phyloP scores from a whole-genome alignment of 371 early-diverging fungal species.

The Mucor mucedo region DNA sequence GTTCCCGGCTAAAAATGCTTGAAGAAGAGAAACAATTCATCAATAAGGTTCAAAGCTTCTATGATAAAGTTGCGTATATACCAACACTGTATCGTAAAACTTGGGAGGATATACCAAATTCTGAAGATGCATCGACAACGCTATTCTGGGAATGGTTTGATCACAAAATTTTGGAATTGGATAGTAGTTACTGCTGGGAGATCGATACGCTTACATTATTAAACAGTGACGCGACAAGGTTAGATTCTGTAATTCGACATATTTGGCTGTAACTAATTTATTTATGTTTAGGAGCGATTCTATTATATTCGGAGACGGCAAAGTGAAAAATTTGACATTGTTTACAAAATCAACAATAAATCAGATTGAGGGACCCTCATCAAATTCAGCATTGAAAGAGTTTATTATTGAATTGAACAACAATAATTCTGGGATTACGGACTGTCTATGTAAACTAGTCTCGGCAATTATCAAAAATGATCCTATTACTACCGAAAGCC shows the following conservation, averaged over 20 bases:
- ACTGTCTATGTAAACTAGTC: slow-evolving; percentile 38
- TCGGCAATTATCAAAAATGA: slow-evolving; percentile 23
- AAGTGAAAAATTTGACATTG: background rate
- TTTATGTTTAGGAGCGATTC: background rate
- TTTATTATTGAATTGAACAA: slow-evolving; percentile 39
- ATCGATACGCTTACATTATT: slow-evolving; percentile 16
- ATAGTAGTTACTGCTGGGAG: slow-evolving; percentile 38
- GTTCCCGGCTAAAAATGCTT: slow-evolving; percentile 55
- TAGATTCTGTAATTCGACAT: background rate
- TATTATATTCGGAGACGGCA: background rate
- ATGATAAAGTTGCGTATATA: slow-evolving; percentile 32
- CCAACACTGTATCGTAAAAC: slow-evolving; percentile 6
- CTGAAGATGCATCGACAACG: background rate
- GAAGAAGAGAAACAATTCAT: slow-evolving; percentile 55
- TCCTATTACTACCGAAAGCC: background rate
- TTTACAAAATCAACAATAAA: background rate
- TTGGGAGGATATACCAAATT: slow-evolving; percentile 20
- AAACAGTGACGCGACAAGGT: slow-evolving; percentile 11
- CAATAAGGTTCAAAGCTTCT: slow-evolving; percentile 35
- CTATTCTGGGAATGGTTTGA: slow-evolving; percentile 52
- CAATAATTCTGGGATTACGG: slow-evolving; percentile 50
- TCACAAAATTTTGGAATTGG: slow-evolving; percentile 44
- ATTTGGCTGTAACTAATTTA: background rate
- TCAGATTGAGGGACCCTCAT: background rate
- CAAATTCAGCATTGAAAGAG: background rate